Evolutionary conservation across 2,329 filamentous ascomycete species (phyloP), one percentile per base, ranked within the genome.

Genomic region (Venturia oleaginea): DNA sequence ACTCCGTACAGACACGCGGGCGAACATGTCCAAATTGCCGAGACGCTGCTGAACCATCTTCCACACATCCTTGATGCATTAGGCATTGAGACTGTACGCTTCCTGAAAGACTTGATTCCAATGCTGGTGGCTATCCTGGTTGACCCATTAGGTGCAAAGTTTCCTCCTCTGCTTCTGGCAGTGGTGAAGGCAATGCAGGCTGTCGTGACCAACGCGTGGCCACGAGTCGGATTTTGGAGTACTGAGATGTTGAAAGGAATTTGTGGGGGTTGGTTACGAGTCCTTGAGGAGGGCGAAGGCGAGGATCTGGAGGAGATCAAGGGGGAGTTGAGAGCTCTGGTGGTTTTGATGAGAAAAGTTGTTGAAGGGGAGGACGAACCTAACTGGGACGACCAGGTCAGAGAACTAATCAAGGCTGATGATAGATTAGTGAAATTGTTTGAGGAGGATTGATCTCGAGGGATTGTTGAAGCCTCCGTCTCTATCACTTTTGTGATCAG

Each of bases 21-120:
- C 40, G 80, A 87, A 37, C 78, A 89, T 70, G 76, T 84, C 0
- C 72, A 72, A 1, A 80, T 92, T 57, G 80, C 86, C 0, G 73
- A 81, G 46, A 70, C 84, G 7, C 76, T 92, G 3, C 78, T 88
- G 68, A 70, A 72, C 0, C 77, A 85, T 54, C 75, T 84, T 3
- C 68, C 72, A 1, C 68, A 72, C 11, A 72, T 90, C 17, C 72
- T 91, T 5, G 70, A 77, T 5, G 79, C 78, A 17, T 77, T 92
- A 71, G 84, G 84, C 48, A 79, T 91, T 62, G 78, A 84, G 66
- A 78, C 83, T 1, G 82, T 86, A 34, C 89, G 88, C 70, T 86
- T 92, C 72, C 76, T 92, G 1, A 85, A 86, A 80, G 83, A 86
- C 57, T 74, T 93, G 8, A 72, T 96, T 0, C 85, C 89, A 0